Evolutionary conservation across 768 basidiomycete species (phyloP).

Genomic region (Coprinopsis marcescibilis): DNA sequence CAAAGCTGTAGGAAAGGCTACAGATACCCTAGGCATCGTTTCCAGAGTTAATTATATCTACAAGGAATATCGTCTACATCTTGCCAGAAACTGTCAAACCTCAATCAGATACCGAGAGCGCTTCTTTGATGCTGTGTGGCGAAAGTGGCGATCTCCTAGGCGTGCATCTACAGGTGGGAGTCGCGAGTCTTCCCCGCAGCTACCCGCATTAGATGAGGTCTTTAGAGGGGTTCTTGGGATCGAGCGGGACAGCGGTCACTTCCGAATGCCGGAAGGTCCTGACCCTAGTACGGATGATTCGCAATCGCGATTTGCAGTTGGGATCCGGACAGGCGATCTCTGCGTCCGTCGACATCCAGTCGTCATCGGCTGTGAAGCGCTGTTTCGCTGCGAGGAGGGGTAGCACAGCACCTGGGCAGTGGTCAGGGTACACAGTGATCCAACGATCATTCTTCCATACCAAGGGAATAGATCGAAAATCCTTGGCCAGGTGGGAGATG

Average conservation of each 20-base stretch:
- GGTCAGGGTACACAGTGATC: neutral
- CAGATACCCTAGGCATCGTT: neutral
- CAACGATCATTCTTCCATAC: slow-evolving; percentile 24
- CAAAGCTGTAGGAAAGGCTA: slow-evolving; percentile 36
- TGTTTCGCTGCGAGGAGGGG: slow-evolving; percentile 69
- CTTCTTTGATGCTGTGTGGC: no score
- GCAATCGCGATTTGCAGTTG: slow-evolving; percentile 51
- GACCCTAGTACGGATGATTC: slow-evolving; percentile 43
- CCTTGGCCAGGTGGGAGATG: slow-evolving; percentile 56
- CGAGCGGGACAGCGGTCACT: slow-evolving; percentile 42
- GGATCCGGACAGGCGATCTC: slow-evolving; percentile 67
- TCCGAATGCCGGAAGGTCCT: slow-evolving; percentile 52
- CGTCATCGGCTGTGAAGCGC: slow-evolving; percentile 44
- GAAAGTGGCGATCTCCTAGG: no score
- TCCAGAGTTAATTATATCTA: neutral
- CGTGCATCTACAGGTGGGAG: no score
- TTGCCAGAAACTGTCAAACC: no score
- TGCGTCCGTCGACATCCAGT: slow-evolving; percentile 66
- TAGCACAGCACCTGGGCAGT: slow-evolving; percentile 45
- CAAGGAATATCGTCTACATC: no score
- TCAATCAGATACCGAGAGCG: no score
- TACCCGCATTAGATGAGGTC: no score
- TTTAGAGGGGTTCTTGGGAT: no score
- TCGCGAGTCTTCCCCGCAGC: no score
- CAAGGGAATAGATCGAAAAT: slow-evolving; percentile 63